These are phyloP conservation scores for Cladophialophora psammophila DNA, from an alignment of 2,329 filamentous ascomycete species.

Conservation along the genomic window DNA sequence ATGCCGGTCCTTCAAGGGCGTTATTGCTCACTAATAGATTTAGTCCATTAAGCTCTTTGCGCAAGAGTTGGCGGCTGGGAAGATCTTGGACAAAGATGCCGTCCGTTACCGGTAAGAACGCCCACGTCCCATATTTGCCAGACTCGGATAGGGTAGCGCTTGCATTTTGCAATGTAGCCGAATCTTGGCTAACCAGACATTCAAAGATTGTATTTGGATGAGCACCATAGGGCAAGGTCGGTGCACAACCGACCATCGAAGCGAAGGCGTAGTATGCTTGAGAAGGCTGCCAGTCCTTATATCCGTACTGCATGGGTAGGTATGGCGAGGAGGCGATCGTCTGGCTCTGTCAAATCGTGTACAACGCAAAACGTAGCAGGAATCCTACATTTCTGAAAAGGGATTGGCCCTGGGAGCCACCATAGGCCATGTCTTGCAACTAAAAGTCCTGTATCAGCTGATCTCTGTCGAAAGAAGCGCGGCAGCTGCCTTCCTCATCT, in stretches of 20 bases:
- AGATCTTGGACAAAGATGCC: conserved; percentile 49
- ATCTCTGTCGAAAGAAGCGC: neutral
- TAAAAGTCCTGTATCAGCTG: conserved; percentile 52
- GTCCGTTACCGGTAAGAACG: conserved; percentile 55
- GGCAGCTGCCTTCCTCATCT: neutral
- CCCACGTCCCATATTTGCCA: conserved; percentile 52
- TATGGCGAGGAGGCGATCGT: conserved; percentile 58
- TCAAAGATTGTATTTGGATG: conserved; percentile 49
- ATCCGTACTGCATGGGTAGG: conserved; percentile 62
- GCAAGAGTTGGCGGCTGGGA: conserved; percentile 49
- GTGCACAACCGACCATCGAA: conserved; percentile 50
- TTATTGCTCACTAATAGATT: conserved; percentile 54
- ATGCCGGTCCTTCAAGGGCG: conserved; percentile 59
- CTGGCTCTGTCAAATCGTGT: conserved; percentile 32
- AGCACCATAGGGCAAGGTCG: conserved; percentile 42
- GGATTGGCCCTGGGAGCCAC: conserved; percentile 49
- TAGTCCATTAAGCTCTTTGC: conserved; percentile 49
- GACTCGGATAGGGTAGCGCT: conserved; percentile 46
- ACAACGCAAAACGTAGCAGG: neutral
- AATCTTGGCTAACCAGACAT: conserved; percentile 50
- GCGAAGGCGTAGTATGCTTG: conserved; percentile 58
- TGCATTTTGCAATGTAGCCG: conserved; percentile 49
- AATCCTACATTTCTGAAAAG: conserved; percentile 47
- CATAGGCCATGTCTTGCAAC: conserved; percentile 63
- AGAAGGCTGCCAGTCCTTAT: conserved; percentile 55